Evolutionary conservation across 179 eudicot species (phyloP).

Genomic region (Dionaea muscipula): DNA sequence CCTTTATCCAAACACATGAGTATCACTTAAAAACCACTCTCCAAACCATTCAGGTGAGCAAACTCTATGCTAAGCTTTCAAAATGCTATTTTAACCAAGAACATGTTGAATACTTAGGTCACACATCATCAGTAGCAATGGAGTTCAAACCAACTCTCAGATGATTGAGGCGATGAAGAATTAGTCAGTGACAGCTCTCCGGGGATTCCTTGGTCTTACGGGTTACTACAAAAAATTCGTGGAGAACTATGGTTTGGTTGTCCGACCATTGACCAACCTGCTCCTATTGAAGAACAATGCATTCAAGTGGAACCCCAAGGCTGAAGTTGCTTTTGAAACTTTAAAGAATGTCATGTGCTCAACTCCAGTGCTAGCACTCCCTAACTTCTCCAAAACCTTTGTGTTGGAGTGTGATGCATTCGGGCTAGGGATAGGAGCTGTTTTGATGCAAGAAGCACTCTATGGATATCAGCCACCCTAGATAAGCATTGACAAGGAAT

Average conservation of each 20-base stretch:
- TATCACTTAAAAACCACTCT: neutral
- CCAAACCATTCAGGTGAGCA: too few species aligned
- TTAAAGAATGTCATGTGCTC: neutral
- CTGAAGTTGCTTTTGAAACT: neutral
- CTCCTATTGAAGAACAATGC: too few species aligned
- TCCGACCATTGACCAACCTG: too few species aligned
- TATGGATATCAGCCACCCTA: too few species aligned
- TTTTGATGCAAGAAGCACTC: constrained; percentile 12
- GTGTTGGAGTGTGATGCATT: constrained; percentile 6
- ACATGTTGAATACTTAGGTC: constrained; percentile 6
- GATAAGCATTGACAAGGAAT: too few species aligned
- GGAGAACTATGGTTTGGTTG: too few species aligned
- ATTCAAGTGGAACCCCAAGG: too few species aligned
- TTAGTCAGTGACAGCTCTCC: neutral
- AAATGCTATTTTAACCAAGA: neutral
- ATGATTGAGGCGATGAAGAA: neutral
- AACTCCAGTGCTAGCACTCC: constrained; percentile 4
- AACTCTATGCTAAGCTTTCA: neutral
- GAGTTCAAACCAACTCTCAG: neutral
- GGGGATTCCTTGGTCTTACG: too few species aligned
- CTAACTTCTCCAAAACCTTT: constrained; percentile 4
- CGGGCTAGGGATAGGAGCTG: neutral
- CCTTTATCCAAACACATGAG: neutral
- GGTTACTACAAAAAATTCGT: too few species aligned
- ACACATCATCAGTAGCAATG: neutral